phyloP scores from a whole-genome alignment of 139 green algal species.

The Chlorella vulgaris region DNA sequence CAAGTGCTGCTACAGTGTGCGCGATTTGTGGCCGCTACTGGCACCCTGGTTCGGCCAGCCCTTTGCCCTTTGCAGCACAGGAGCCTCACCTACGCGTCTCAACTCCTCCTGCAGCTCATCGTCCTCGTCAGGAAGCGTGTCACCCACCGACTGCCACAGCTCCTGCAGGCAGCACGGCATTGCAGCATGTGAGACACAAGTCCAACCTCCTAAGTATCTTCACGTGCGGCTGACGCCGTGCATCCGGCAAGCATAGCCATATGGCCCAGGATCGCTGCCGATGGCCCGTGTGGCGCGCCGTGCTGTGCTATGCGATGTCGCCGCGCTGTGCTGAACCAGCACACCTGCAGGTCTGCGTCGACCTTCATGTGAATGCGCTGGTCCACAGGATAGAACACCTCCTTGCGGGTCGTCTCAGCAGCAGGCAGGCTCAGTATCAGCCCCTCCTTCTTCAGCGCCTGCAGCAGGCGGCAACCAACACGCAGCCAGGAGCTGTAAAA shows the following conservation, averaged over 20 bases:
- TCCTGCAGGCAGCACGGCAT: background rate
- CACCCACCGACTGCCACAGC: constrained; percentile 24
- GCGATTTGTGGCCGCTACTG: too few relatives aligned
- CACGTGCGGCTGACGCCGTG: too few relatives aligned
- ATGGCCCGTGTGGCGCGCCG: too few relatives aligned
- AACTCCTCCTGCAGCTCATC: constrained; percentile 41
- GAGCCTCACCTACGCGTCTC: constrained; percentile 12
- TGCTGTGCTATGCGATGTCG: background rate
- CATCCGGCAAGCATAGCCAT: too few relatives aligned
- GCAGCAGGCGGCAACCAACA: background rate
- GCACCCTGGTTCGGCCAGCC: too few relatives aligned
- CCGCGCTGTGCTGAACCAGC: background rate
- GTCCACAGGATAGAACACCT: constrained; percentile 49
- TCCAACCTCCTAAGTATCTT: background rate
- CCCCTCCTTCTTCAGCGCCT: constrained; percentile 27
- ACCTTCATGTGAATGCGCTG: background rate
- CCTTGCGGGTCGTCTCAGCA: constrained; percentile 18
- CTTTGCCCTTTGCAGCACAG: background rate
- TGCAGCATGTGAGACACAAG: background rate
- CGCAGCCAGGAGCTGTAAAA: background rate
- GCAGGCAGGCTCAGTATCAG: constrained; percentile 26
- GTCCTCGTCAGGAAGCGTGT: constrained; percentile 36
- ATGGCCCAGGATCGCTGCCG: too few relatives aligned
- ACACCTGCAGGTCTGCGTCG: constrained; percentile 35
- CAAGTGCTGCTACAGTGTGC: background rate